Percentiles rank a stretch among this genome's conserved stretches.
Evolutionary conservation across 257 asterid genomes (phyloP).

Genomic region (Solanum tarijense): DNA sequence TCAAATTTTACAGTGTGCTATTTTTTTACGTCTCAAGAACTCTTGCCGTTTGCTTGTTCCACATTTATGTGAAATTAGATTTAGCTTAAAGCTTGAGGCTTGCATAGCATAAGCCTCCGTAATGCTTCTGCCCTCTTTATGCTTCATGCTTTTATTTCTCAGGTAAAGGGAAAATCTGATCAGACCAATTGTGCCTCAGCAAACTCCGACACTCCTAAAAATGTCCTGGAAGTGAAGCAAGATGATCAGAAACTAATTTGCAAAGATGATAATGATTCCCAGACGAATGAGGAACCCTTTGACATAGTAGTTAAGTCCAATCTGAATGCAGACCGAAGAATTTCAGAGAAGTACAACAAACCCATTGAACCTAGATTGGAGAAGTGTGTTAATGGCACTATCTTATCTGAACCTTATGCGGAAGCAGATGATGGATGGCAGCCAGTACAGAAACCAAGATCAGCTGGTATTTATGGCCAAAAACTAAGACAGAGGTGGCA

Average conservation of each 20-base stretch:
- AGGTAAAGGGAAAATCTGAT: slow-evolving; percentile 63
- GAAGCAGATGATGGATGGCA: slow-evolving; percentile 98
- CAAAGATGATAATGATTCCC: slow-evolving; percentile 28
- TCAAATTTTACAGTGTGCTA: neutral
- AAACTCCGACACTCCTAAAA: slow-evolving; percentile 39
- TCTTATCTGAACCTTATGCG: slow-evolving; percentile 40
- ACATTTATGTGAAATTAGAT: neutral
- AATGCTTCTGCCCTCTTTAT: neutral
- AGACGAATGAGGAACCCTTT: slow-evolving; percentile 12
- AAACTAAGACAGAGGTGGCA: slow-evolving; percentile 69
- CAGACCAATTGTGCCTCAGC: slow-evolving; percentile 36
- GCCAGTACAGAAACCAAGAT: slow-evolving; percentile 80
- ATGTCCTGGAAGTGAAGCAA: slow-evolving; percentile 22
- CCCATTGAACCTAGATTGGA: slow-evolving; percentile 19
- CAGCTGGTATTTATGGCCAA: slow-evolving; percentile 58
- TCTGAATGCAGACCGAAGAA: slow-evolving; percentile 22
- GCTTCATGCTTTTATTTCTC: slow-evolving; percentile 12
- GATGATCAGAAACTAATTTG: slow-evolving; percentile 38
- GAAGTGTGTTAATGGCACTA: slow-evolving; percentile 22
- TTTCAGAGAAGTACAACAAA: slow-evolving; percentile 14
- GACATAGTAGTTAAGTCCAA: slow-evolving; percentile 28
- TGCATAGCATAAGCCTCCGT: neutral
- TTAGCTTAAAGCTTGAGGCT: neutral
- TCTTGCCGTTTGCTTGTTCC: neutral
- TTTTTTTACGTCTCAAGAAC: neutral